These are phyloP conservation scores for Nannochloropsis salina DNA, from an alignment of 108 stramenopile species.

Conservation along the genomic window DNA sequence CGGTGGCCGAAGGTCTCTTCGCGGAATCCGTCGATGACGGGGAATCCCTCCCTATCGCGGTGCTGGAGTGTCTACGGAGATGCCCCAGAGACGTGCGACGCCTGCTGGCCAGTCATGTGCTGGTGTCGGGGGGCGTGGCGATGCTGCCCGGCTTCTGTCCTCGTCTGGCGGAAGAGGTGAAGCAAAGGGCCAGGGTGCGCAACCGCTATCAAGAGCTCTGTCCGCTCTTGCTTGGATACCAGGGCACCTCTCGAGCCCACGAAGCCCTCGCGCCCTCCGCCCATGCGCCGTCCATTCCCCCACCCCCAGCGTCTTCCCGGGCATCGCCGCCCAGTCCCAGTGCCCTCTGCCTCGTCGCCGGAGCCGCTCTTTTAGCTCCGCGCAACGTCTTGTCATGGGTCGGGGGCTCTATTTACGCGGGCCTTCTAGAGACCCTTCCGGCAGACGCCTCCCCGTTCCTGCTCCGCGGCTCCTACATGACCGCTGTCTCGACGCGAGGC, in stretches of 20 bases:
- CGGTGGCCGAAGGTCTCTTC: not conserved
- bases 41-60: not conserved
- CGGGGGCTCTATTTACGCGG: not conserved
- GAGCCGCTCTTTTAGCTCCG: not conserved
- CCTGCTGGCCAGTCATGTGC: not conserved
- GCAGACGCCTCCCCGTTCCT: not conserved
- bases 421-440: not conserved
- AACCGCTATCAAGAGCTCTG: not conserved
- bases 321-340: not conserved
- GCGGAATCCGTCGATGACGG: not conserved
- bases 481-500: not conserved
- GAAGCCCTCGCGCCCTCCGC: too few relatives aligned
- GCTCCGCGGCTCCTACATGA: not conserved
- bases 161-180: not conserved
- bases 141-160: not conserved
- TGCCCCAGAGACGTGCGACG: conserved; percentile 11
- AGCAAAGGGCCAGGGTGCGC: not conserved
- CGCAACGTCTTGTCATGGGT: not conserved
- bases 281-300: not conserved
- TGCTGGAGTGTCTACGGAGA: not conserved
- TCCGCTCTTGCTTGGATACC: not conserved
- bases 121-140: not conserved
- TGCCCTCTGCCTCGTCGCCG: not conserved
- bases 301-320: not conserved
- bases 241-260: not conserved